Evolutionary conservation across 106 monocot species (phyloP), one percentile per base, ranked within the genome.

Genomic region (Chionographis japonica): DNA sequence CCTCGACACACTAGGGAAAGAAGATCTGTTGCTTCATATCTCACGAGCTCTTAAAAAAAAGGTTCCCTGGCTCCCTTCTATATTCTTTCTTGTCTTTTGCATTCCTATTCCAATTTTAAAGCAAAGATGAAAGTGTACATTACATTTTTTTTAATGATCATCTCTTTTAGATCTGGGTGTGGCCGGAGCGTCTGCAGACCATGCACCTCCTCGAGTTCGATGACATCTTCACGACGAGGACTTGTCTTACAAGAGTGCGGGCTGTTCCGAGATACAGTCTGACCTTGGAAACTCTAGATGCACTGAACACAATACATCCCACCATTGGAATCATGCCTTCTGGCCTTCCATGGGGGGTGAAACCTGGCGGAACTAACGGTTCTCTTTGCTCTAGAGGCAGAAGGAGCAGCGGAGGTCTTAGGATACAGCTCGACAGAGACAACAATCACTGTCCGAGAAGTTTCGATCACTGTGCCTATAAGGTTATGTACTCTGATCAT

Each of bases 311-410:
- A 50, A 4, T 94, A 7, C 73, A 77, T 20, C 86, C 94, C 52
- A 94, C 94, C 51, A 84, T 90, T 19, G 90, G 89, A 56, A 84
- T 94, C 52, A 77, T 90, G 70, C 87, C 90, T 3, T 90, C 90
- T 67, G 89, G 90, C 35, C 72, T 90, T 52, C 82, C 80, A 41
- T 89, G 79, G 84, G 36, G 52, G 1, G 36, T 55, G 40, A 68
- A 71, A 5, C 50, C 20, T 7, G 19, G 55, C 12, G 37, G 71
- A 50, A 54, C 43, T 19, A 17, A 60, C 40, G 16, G 19, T 66
- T 60, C 52, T 50, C 62, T 35, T 20, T 66, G 56, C 12, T 42
- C 8, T 69, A 55, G 38, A 6, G 11, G 42, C 7, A 35, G 18
- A 66, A 54, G 16, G 9, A 46, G 53, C 38, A 46, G 53, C 38